Base-by-base conservation (phyloP, 345 rosid species). In the Dimocarpus longan region DNA sequence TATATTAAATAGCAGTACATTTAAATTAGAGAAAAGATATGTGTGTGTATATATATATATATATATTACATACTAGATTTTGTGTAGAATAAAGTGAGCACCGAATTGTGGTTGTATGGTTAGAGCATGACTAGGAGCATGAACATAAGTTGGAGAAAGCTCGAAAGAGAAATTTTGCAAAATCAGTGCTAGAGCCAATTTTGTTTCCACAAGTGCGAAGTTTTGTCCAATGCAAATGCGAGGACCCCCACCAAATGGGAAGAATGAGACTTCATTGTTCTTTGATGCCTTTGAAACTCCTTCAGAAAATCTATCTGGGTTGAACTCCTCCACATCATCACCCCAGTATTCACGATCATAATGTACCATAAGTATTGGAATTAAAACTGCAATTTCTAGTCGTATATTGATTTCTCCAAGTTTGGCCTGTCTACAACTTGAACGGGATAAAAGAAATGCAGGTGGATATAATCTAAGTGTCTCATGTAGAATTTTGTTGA, bases 181-280 rank as follows among this genome's bases (percentile, higher is more conserved):
- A 26, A 92, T 83, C 86, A 91, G 78, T 2, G 89, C 74, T 8
- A 93, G 16, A 0, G 85, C 90, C 63, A 85, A 16, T 80, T 91
- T 93, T 6, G 90, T 89, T 85, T 90, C 95, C 16, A 91, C 26
- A 78, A 90, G 26, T 1, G 97, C 87, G 28, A 90, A 90, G 79
- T 84, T 91, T 79, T 89, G 92, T 2, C 97, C 94, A 0, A 92
- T 80, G 84, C 98, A 94, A 3, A 40, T 79, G 82, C 95, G 79
- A 3, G 91, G 93, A 43, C 97, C 93, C 87, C 85, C 7, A 11
- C 86, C 88, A 12, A 92, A 92, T 2, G 91, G 86, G 12, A 91
- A 78, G 79, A 84, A 90, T 5, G 88, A 79, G n/a, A 79, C 74
- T 10, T 86, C 89, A 73, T 80, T 89, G 5, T 19, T 75, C 57